Evolutionary conservation across 2,329 filamentous ascomycete species (phyloP).

Genomic region (Nemania sp.): DNA sequence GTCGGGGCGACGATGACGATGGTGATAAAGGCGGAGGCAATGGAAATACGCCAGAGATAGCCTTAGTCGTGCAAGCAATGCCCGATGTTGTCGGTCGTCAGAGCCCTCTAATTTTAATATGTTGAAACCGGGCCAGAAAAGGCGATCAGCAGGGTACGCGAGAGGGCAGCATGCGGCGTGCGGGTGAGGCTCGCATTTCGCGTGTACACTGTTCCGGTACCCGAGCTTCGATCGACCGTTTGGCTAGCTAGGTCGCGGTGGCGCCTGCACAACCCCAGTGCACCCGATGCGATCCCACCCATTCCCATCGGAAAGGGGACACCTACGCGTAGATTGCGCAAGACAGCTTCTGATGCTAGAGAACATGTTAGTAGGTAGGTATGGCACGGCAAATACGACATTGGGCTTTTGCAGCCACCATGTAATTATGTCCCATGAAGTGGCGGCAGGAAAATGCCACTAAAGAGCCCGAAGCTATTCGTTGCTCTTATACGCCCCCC

Average conservation of each 20-base stretch:
- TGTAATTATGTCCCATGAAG: constrained; percentile 16
- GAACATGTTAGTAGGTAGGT: constrained; percentile 25
- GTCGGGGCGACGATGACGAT: neutral
- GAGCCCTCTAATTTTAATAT: neutral
- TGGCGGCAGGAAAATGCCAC: constrained; percentile 6
- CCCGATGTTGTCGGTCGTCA: constrained; percentile 1
- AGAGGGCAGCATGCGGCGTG: constrained; percentile 18
- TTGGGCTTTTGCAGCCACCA: constrained; percentile 16
- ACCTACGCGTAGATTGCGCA: constrained; percentile 31
- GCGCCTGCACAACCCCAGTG: constrained; percentile 36
- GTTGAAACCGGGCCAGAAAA: constrained; percentile 5
- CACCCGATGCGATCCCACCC: constrained; percentile 31
- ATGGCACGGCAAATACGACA: constrained; percentile 22
- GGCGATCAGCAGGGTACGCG: constrained; percentile 13
- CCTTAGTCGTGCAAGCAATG: neutral
- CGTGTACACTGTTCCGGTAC: constrained; percentile 27
- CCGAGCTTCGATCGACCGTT: constrained; percentile 32
- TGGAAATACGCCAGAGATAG: constrained; percentile 2
- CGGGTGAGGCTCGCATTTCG: constrained; percentile 26
- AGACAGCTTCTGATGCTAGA: constrained; percentile 23
- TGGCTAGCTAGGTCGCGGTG: constrained; percentile 35
- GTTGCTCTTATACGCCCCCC: constrained; percentile 8
- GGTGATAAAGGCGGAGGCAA: neutral
- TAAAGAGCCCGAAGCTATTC: constrained; percentile 18
- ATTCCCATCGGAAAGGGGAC: constrained; percentile 37